Base-by-base conservation (phyloP, 768 basidiomycete genomes). In the Termitomyces sp. region DNA sequence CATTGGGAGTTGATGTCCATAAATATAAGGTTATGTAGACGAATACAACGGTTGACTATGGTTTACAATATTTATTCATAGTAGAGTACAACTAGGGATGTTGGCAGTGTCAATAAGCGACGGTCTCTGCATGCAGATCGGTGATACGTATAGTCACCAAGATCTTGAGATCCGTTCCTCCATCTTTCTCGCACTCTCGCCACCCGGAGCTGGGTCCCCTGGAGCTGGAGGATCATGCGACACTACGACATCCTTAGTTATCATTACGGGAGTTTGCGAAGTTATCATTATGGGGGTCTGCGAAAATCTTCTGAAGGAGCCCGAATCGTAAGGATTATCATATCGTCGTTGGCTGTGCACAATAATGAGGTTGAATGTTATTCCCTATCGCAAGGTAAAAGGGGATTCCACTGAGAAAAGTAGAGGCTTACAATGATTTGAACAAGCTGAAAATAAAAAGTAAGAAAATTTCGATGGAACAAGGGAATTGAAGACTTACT, bases 331-430 rank as follows among this genome's bases (percentile, higher is more conserved):
- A 3, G 27, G 40, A 12, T 23, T 32, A 33, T 42, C 39, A 25
- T 32, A 35, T 7, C 39, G 20, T 40, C 46, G 20, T 43, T 46
- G 32, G 11, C 46, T 56, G 25, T 54, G 50, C 11, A 45, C 45
- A n/a, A 59, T 59, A 7, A 56, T 55, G 18, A 59, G 39, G 38
- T 59, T 59, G 51, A 53, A 59, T 41, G 58, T 52, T 35, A 59
- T 52, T 12, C 51, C 54, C 58, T 59, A 29, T 25, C 7, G 3
- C n/a, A 16, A 36, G 1, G 12, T 49, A 9, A 48, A n/a, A 7
- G 9, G 10, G 9, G 9, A 15, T 15, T 35, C 12, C 9, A 10
- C 12, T 9, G 1, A 11, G 12, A 3, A 20, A 41, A 25, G 15
- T 7, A 7, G 12, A 20, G 31, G 20, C 54, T 59, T 40, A 53